Conservation (phyloP, 306 rosid species). For the Leucaena leucocephala region DNA sequence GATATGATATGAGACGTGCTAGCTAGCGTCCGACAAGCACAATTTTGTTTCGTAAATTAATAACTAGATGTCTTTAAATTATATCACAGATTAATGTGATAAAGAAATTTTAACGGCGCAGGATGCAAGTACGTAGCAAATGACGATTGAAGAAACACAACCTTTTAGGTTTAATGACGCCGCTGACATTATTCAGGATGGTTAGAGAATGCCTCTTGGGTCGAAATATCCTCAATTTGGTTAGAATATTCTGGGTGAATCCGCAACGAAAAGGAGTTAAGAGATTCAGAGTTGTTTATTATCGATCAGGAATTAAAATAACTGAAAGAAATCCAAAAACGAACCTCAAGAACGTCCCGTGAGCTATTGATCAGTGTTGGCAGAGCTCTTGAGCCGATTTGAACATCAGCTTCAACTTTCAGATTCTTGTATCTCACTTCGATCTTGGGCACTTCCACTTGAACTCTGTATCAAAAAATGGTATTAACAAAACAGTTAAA, state of each 20-base stretch:
- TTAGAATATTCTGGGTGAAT: conserved; percentile 48
- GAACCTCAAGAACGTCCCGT: conserved; percentile 64
- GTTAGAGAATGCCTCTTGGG: conserved; percentile 60
- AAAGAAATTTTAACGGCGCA: not conserved
- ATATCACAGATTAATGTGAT: not conserved
- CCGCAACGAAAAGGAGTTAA: conserved; percentile 10
- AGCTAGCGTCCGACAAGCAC: too few species aligned
- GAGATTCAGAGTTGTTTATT: not conserved
- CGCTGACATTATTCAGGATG: conserved; percentile 61
- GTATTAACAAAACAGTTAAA: not conserved
- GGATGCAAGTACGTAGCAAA: not conserved
- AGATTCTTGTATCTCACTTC: conserved; percentile 67
- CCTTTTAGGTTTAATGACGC: conserved; percentile 78
- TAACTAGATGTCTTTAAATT: not conserved
- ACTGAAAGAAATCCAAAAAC: not conserved
- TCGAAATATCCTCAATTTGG: conserved; percentile 47
- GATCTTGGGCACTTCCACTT: conserved; percentile 62
- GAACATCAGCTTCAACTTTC: conserved; percentile 64
- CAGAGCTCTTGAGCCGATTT: conserved; percentile 69
- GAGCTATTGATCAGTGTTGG: conserved; percentile 65
- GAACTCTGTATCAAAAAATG: conserved; percentile 53
- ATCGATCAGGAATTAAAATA: not conserved
- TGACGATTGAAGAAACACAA: not conserved
- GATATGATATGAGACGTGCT: not conserved
- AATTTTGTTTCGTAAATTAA: too few species aligned